Evolutionary conservation across 495 filamentous ascomycete species (phyloP).

Genomic region (Aspergillus cavernicola): DNA sequence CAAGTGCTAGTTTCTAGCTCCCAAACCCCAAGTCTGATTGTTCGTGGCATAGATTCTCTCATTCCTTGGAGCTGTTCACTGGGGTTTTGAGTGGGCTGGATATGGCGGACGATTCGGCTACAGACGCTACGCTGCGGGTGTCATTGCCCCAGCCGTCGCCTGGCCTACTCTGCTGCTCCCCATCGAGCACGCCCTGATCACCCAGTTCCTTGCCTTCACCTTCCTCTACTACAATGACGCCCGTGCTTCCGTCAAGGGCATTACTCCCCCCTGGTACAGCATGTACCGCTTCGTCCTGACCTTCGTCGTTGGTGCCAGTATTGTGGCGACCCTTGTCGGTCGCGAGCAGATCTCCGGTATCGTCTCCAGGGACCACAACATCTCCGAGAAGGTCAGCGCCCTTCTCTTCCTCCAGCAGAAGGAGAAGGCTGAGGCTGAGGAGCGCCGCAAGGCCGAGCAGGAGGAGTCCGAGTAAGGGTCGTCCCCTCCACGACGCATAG

Average conservation of each 20-base stretch:
- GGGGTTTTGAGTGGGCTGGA: constrained; percentile 80
- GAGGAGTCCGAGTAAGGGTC: constrained; percentile 46
- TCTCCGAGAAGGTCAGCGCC: constrained; percentile 61
- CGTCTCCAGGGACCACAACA: constrained; percentile 41
- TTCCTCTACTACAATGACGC: constrained; percentile 87
- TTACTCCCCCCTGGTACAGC: constrained; percentile 88
- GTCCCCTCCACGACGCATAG: background rate
- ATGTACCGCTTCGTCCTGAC: constrained; percentile 96
- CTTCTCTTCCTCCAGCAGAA: constrained; percentile 57
- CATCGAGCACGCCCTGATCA: constrained; percentile 80
- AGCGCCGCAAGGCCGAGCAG: constrained; percentile 46
- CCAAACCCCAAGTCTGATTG: background rate
- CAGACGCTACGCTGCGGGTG: constrained; percentile 76
- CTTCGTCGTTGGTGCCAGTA: constrained; percentile 82
- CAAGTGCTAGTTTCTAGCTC: background rate
- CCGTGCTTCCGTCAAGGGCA: constrained; percentile 68
- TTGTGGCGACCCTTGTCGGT: constrained; percentile 82
- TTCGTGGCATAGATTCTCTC: constrained; percentile 66
- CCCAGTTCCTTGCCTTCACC: constrained; percentile 86
- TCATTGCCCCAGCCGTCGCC: constrained; percentile 77
- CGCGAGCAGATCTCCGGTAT: constrained; percentile 75
- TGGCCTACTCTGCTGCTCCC: constrained; percentile 93
- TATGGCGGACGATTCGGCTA: constrained; percentile 71
- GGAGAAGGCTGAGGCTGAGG: constrained; percentile 58
- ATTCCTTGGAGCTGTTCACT: constrained; percentile 94